Percentiles rank a stretch among this genome's conserved stretches.
These are phyloP conservation scores for Thermothielavioides terrestris DNA, from an alignment of 495 filamentous ascomycete species.

Conservation along the genomic window DNA sequence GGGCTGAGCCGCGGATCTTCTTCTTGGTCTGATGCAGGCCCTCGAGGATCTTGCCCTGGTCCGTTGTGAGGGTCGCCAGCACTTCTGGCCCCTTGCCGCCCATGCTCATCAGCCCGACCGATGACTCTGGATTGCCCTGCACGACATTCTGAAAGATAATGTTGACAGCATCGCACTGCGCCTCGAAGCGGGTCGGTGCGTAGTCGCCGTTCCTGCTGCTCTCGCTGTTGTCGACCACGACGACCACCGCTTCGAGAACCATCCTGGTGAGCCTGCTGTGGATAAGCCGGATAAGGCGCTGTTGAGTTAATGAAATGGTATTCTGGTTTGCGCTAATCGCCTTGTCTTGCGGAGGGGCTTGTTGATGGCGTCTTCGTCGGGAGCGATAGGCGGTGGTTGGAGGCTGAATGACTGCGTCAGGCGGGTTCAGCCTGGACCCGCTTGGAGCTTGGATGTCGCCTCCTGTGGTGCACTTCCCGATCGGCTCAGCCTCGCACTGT, in stretches of 20 bases:
- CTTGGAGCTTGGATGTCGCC: constrained; percentile 1
- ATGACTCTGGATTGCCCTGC: constrained; percentile 88
- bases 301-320: background rate
- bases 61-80: constrained; percentile 86
- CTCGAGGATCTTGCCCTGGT: constrained; percentile 89
- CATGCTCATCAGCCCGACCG: constrained; percentile 98
- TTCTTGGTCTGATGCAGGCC: constrained; percentile 93
- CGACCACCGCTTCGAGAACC: constrained; percentile 57
- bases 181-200: constrained; percentile 85
- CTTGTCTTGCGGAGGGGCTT: too few relatives aligned
- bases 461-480: too few relatives aligned
- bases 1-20: constrained; percentile 80
- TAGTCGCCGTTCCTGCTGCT: constrained; percentile 97
- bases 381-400: too few relatives aligned
- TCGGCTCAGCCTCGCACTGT: background rate
- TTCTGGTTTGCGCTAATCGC: too few relatives aligned
- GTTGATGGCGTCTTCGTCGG: too few relatives aligned
- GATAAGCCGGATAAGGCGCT: background rate
- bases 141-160: constrained; percentile 93
- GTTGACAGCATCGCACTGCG: constrained; percentile 88
- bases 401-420: too few relatives aligned
- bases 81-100: constrained; percentile 95
- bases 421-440: constrained; percentile 16
- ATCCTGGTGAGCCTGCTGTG: constrained; percentile 34
- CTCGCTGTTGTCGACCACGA: constrained; percentile 92